These are phyloP conservation scores for Hymenoscyphus fraxineus DNA, from an alignment of 2,329 filamentous ascomycete genomes.

Conservation along the genomic window DNA sequence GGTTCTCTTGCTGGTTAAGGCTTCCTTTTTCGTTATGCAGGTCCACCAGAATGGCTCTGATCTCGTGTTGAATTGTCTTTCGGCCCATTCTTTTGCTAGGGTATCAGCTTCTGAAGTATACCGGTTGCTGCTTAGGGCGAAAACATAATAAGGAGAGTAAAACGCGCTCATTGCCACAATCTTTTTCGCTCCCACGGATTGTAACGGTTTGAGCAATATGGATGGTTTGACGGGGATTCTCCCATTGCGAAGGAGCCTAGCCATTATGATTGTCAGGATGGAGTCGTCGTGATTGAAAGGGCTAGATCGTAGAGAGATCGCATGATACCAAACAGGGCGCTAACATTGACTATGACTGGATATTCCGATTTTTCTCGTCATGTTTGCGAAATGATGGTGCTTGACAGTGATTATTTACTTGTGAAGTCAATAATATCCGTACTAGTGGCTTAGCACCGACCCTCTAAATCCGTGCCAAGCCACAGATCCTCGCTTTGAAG, in stretches of 20 bases:
- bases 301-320: not conserved
- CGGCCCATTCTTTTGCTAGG: not conserved
- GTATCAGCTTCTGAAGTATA: not conserved
- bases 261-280: not conserved
- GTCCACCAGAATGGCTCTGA: constrained; percentile 46
- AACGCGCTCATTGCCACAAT: not conserved
- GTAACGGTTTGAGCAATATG: not conserved
- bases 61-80: constrained; percentile 16
- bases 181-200: not conserved
- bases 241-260: not conserved
- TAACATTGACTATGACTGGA: not conserved
- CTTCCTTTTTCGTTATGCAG: constrained; percentile 34
- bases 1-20: constrained; percentile 37
- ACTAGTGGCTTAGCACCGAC: too few relatives aligned
- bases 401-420: not conserved
- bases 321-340: not conserved
- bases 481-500: not conserved
- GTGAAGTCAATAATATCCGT: not conserved
- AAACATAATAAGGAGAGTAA: not conserved
- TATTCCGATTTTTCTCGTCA: not conserved
- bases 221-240: not conserved
- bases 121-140: not conserved
- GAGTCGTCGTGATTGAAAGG: not conserved
- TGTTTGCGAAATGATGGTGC: not conserved
- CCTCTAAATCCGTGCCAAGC: too few relatives aligned